phyloP scores from a whole-genome alignment of 176 grass and related monocot genomes.

The Oryza officinalis region DNA sequence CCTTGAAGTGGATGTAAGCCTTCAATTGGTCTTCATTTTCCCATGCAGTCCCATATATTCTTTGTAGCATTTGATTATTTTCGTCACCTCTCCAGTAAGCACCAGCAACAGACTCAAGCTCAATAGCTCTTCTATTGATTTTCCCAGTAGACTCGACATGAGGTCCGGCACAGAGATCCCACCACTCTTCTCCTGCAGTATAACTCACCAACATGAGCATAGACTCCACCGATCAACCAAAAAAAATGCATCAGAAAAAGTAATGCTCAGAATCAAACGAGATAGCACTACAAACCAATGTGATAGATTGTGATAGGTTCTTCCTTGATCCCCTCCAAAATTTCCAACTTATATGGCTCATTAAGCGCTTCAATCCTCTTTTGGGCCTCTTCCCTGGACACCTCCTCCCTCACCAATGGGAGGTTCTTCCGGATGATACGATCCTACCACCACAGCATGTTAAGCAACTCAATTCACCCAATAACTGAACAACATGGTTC shows the following conservation, averaged over 20 bases:
- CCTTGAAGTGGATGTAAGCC: conserved; percentile 80
- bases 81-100: conserved; percentile 97
- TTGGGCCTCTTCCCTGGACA: conserved; percentile 83
- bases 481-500: neutral
- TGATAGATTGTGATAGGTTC: conserved; percentile 97
- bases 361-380: conserved; percentile 80
- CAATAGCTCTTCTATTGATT: conserved; percentile 81
- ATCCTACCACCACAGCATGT: conserved; percentile 64
- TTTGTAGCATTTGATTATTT: conserved; percentile 92
- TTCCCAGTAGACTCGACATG: conserved; percentile 91
- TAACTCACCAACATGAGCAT: neutral
- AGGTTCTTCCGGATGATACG: conserved; percentile 75
- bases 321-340: conserved; percentile 89
- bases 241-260: neutral
- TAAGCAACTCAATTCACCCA: conserved; percentile 40
- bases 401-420: conserved; percentile 85
- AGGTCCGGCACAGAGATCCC: conserved; percentile 97
- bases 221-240: neutral
- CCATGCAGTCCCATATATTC: conserved; percentile 99
- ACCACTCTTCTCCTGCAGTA: conserved; percentile 91
- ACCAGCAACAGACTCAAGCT: conserved; percentile 93
- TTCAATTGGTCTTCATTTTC: conserved; percentile 88
- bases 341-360: conserved; percentile 92
- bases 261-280: neutral
- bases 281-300: conserved; percentile 53